Base-by-base conservation (phyloP, 768 basidiomycete genomes). In the Mycena vulgaris region DNA sequence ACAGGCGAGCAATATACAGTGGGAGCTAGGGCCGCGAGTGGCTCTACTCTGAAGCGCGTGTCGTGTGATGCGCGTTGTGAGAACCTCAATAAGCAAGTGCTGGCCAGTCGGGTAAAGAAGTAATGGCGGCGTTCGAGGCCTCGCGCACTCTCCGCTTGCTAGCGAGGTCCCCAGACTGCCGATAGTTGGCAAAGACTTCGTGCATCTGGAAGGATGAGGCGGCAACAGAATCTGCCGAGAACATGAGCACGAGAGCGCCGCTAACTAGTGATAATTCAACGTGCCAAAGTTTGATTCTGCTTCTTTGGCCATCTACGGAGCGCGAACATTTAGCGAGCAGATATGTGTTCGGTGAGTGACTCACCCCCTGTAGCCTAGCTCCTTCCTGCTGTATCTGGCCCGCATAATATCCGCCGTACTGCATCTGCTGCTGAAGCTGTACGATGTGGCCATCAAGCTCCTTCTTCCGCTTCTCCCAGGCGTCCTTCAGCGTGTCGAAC, bases 61-160 rank as follows among this genome's bases (percentile, higher is more conserved):
- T n/a, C n/a, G n/a, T n/a, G n/a, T n/a, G n/a, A n/a, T n/a, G n/a
- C n/a, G n/a, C n/a, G n/a, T n/a, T n/a, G n/a, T n/a, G n/a, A n/a
- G n/a, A n/a, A n/a, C n/a, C n/a, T n/a, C n/a, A 82, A 58, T 80
- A 83, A 17, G 80, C 76, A 53, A 82, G 80, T 13, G 86, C 80
- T 0, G 94, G 94, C 90, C 91, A 95, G 68, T 92, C 92, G 2
- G 94, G 93, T n/a, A 95, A 79, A 47, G 86, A 85, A 45, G 84
- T 84, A 52, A 95, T 77, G 8, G 94, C 92, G 16, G 93, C 92
- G 75, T 95, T 95, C 57, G 90, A 90, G 4, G 91, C 89, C 78
- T 95, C 93, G 35, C 92, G 88, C 13, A 95, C 94, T 27, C 93
- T 89, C 25, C 84, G 84, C 78, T 93, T 95, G 75, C 92, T 92